These are phyloP conservation scores for Populus pruinosa DNA, from an alignment of 345 rosid genomes.

Conservation along the genomic window DNA sequence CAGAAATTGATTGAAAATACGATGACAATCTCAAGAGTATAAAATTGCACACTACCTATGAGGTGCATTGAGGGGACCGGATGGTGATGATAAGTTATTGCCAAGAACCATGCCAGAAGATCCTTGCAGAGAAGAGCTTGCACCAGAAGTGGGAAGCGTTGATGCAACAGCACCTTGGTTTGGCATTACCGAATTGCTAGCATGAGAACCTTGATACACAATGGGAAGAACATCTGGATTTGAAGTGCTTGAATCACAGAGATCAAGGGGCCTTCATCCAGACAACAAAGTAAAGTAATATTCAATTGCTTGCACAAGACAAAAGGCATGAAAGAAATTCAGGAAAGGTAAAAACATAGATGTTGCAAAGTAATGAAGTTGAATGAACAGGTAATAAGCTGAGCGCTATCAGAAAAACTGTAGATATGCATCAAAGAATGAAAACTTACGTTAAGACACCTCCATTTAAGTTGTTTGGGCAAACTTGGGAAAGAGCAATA, in stretches of 20 bases:
- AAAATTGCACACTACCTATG: slow-evolving; percentile 42
- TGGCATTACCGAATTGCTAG: slow-evolving; percentile 47
- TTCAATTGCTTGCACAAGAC: slow-evolving; percentile 10
- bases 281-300: slow-evolving; percentile 26
- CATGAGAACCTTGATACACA: slow-evolving; percentile 62
- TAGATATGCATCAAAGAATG: slow-evolving; percentile 7
- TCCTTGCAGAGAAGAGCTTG: slow-evolving; percentile 59
- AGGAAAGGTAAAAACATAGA: background rate
- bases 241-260: slow-evolving; percentile 62
- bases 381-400: background rate
- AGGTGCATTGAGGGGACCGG: slow-evolving; percentile 58
- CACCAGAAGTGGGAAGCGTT: slow-evolving; percentile 54
- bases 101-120: slow-evolving; percentile 62
- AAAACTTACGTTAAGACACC: slow-evolving; percentile 66
- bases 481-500: slow-evolving; percentile 78
- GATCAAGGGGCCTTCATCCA: slow-evolving; percentile 90
- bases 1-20: slow-evolving; percentile 17
- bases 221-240: slow-evolving; percentile 57
- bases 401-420: background rate
- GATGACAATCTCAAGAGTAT: slow-evolving; percentile 15
- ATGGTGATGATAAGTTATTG: slow-evolving; percentile 49
- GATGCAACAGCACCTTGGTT: slow-evolving; percentile 70
- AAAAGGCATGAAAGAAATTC: background rate
- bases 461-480: slow-evolving; percentile 80
- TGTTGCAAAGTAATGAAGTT: background rate